Conservation (phyloP, 441 rosid genomes). For the Populus tomentosa region DNA sequence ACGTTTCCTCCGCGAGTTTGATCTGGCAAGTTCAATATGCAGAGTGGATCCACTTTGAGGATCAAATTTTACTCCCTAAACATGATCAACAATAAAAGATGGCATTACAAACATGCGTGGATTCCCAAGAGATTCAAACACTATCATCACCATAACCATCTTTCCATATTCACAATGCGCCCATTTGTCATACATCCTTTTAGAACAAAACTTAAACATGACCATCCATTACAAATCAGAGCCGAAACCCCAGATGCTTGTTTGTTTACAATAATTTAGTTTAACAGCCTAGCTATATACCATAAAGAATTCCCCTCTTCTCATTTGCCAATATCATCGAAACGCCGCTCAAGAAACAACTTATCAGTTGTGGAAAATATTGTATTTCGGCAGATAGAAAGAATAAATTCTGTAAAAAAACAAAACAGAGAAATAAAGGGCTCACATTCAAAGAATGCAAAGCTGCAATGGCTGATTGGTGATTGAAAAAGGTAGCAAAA, state of each 20-base stretch:
- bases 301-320: not conserved
- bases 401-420: not conserved
- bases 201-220: not conserved
- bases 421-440: not conserved
- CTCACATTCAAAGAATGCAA: conserved; percentile 70
- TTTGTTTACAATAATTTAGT: not conserved
- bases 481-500: conserved; percentile 77
- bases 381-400: not conserved
- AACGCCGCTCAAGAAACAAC: not conserved
- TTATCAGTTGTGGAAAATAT: not conserved
- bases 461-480: conserved; percentile 65
- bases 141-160: not conserved
- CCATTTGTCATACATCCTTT: not conserved
- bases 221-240: not conserved
- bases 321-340: not conserved
- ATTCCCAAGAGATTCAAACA: conserved; percentile 14
- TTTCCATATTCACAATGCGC: not conserved
- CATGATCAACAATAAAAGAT: conserved; percentile 18
- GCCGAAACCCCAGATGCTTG: not conserved
- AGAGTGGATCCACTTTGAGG: conserved; percentile 69
- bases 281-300: not conserved
- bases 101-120: not conserved
- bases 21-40: conserved; percentile 80
- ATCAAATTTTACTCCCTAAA: conserved; percentile 80
- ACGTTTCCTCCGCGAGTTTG: conserved; percentile 76